Percentiles rank a stretch among this genome's conserved stretches.
Conservation (phyloP, 2,329 filamentous ascomycete species). For the Cadophora sp. region DNA sequence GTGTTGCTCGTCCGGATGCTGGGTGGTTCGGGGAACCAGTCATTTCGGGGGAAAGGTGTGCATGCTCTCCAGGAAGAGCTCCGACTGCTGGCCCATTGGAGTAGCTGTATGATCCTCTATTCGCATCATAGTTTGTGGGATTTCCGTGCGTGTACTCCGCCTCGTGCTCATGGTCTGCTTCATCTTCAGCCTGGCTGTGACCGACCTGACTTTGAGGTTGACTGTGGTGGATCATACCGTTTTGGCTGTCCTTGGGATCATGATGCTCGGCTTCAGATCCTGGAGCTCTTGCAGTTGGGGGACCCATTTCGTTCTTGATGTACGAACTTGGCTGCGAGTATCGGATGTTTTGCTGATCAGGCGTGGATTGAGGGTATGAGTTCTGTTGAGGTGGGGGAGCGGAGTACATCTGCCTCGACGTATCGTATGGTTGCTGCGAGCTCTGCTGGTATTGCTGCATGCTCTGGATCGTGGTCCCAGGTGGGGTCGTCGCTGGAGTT, state of each 20-base stretch:
- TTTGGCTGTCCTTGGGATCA: constrained; percentile 64
- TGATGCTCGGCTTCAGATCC: constrained; percentile 64
- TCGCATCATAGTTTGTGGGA: constrained; percentile 72
- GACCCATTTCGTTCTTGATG: constrained; percentile 88
- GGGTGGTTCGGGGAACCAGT: constrained; percentile 81
- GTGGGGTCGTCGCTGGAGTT: constrained; percentile 90
- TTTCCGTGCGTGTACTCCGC: constrained; percentile 88
- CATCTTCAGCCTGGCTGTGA: constrained; percentile 65
- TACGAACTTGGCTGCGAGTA: constrained; percentile 69
- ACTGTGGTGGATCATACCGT: constrained; percentile 68
- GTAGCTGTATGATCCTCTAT: constrained; percentile 80
- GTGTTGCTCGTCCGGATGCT: constrained; percentile 84
- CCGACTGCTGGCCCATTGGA: constrained; percentile 68
- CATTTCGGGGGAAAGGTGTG: constrained; percentile 83
- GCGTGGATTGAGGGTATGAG: constrained; percentile 71
- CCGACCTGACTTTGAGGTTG: constrained; percentile 61
- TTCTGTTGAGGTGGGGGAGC: constrained; percentile 69
- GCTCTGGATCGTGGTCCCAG: constrained; percentile 75
- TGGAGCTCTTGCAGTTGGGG: constrained; percentile 69
- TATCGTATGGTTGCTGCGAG: constrained; percentile 75
- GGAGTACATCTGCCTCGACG: constrained; percentile 79
- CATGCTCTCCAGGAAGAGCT: constrained; percentile 72
- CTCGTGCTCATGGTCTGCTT: constrained; percentile 77
- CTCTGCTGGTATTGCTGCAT: constrained; percentile 78
- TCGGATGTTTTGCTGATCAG: constrained; percentile 69